Evolutionary conservation across 495 filamentous ascomycete species (phyloP).

Genomic region (Aspergillus taichungensis): DNA sequence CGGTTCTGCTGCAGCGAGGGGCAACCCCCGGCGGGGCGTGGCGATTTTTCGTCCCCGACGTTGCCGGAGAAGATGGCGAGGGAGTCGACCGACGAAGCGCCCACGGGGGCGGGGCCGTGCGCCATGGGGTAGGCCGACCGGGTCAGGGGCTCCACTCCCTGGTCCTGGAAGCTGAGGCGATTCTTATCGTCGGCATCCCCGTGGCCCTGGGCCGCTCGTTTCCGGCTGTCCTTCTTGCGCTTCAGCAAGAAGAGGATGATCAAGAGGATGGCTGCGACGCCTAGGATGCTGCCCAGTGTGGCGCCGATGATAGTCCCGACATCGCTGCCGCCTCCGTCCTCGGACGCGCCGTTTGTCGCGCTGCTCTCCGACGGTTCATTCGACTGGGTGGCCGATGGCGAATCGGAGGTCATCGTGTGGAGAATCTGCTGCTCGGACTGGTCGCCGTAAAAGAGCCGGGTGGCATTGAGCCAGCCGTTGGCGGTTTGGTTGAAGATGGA

Average conservation of each 20-base stretch:
- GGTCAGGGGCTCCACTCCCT: conserved; percentile 44
- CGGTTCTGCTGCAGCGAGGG: conserved; percentile 13
- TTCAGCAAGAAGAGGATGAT: conserved; percentile 59
- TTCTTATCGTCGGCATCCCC: conserved; percentile 48
- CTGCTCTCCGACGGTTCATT: conserved; percentile 27
- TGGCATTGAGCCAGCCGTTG: conserved; percentile 78
- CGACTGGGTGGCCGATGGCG: conserved; percentile 30
- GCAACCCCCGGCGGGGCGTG: conserved; percentile 17
- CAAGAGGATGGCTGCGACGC: conserved; percentile 59
- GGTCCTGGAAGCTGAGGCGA: conserved; percentile 56
- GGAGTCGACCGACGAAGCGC: conserved; percentile 38
- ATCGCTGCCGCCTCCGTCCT: conserved; percentile 15
- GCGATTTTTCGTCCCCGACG: conserved; percentile 28
- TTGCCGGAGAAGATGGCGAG: conserved; percentile 37
- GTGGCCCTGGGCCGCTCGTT: conserved; percentile 43
- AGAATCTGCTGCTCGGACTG: conserved; percentile 26
- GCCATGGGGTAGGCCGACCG: conserved; percentile 38
- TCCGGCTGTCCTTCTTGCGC: conserved; percentile 47
- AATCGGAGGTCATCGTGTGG: conserved; percentile 25
- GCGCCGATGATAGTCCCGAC: conserved; percentile 63
- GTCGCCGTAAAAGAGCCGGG: conserved; percentile 48
- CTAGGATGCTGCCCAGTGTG: conserved; percentile 70
- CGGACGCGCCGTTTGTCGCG: conserved; percentile 11
- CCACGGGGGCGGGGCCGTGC: conserved; percentile 31
- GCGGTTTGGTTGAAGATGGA: conserved; percentile 71